Evolutionary conservation across 2,329 filamentous ascomycete species (phyloP), one percentile per base, ranked within the genome.

Genomic region (Macroventuria anomochaeta): DNA sequence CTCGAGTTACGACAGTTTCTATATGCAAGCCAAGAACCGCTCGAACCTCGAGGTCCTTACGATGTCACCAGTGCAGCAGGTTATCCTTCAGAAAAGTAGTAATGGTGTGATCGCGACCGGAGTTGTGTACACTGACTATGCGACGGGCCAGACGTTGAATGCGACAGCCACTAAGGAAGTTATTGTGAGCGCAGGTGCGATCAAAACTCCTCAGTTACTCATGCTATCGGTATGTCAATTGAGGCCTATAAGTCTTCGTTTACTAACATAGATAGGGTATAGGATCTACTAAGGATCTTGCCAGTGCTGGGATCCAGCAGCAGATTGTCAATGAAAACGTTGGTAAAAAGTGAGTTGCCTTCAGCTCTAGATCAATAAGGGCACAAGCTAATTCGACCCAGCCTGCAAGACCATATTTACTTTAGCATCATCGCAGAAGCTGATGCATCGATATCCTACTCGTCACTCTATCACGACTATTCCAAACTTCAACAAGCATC

Each of bases 171-270:
- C 47, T 0, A 68, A 66, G 2, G 68, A 68, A 46, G 53, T 70
- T 36, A 68, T 71, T 13, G 37, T 71, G 2, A 65, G 64, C 31
- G 72, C 70, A 21, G 75, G 75, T 7, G 69, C 67, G 2, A 66
- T 75, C 32, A 59, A 67, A 54, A 66, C 61, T 3, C 75, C 75
- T n/a, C 74, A 77, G 37, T 62, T 77, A 0, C 62, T 77, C 11
- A 72, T 75, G 67, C 56, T 77, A 62, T 74, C 23, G 25, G n/a
- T n/a, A n/a, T n/a, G n/a, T n/a, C n/a, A n/a, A n/a, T n/a, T n/a
- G n/a, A n/a, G n/a, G n/a, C n/a, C n/a, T n/a, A n/a, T n/a, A n/a
- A n/a, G n/a, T n/a, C n/a, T n/a, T n/a, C n/a, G n/a, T n/a, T n/a
- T n/a, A n/a, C n/a, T n/a, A n/a, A n/a, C n/a, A n/a, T n/a, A n/a